Percentiles rank a stretch among this genome's conserved stretches.
Conservation (phyloP, 257 asterid genomes). For the Solanum neorickii region DNA sequence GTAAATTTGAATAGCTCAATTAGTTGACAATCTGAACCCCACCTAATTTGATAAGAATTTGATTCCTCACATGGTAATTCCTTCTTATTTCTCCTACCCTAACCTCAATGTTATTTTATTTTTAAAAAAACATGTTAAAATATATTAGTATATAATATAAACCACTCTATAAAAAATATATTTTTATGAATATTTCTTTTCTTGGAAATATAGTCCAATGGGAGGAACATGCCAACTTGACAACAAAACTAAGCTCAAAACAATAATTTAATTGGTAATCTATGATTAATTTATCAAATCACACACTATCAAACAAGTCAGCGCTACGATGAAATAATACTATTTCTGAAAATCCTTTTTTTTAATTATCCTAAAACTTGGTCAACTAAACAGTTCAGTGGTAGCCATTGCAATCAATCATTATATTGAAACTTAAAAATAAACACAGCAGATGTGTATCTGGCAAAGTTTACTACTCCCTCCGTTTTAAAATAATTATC, state of each 20-base stretch:
- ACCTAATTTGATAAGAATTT: neutral
- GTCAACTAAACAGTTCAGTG: neutral
- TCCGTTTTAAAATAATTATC: neutral
- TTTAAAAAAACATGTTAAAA: neutral
- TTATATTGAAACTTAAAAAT: neutral
- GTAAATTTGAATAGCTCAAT: neutral
- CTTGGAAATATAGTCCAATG: neutral
- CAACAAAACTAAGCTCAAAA: neutral
- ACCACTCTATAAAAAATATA: neutral
- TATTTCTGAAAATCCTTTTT: neutral
- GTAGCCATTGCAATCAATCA: neutral
- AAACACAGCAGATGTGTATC: neutral
- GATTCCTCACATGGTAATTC: neutral
- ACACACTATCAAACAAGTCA: neutral
- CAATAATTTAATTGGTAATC: neutral
- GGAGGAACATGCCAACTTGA: neutral
- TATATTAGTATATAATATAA: neutral
- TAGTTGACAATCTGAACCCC: neutral
- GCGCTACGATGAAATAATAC: neutral
- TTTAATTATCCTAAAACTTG: neutral
- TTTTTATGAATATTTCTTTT: neutral
- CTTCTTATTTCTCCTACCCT: neutral
- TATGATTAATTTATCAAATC: neutral
- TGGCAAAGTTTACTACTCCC: neutral
- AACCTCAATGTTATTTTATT: no score